phyloP scores from a whole-genome alignment of 2,329 filamentous ascomycete species.

The Colletotrichum limetticola region DNA sequence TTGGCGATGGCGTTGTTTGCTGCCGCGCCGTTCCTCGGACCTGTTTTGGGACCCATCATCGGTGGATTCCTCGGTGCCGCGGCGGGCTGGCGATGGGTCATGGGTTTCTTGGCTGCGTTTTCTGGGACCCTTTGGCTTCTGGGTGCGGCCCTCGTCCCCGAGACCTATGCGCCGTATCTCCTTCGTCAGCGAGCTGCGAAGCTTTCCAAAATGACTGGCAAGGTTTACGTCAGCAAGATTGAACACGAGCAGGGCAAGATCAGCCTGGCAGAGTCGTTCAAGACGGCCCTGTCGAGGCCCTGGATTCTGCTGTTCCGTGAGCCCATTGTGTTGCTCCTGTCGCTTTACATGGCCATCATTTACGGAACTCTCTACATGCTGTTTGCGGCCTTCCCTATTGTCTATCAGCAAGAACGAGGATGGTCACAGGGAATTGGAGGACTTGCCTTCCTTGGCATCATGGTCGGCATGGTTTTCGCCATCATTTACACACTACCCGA shows the following conservation, averaged over 20 bases:
- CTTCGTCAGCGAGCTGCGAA: slow-evolving; percentile 37
- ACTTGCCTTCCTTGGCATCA: slow-evolving; percentile 74
- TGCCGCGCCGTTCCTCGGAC: slow-evolving; percentile 73
- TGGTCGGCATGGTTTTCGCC: slow-evolving; percentile 72
- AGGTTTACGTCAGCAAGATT: slow-evolving; percentile 48
- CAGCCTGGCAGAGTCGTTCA: slow-evolving; percentile 56
- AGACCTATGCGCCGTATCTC: slow-evolving; percentile 43
- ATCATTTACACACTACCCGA: slow-evolving; percentile 57
- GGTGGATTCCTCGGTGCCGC: slow-evolving; percentile 74
- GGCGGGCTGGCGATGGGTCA: slow-evolving; percentile 76
- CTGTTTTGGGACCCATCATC: slow-evolving; percentile 70
- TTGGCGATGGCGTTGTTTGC: slow-evolving; percentile 72
- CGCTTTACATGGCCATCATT: slow-evolving; percentile 73
- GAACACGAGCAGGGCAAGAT: slow-evolving; percentile 54
- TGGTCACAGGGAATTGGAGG: slow-evolving; percentile 70
- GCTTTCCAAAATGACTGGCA: slow-evolving; percentile 37
- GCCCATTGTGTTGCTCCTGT: slow-evolving; percentile 74
- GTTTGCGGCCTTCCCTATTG: slow-evolving; percentile 71
- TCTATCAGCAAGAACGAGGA: slow-evolving; percentile 69
- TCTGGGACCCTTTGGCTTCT: slow-evolving; percentile 42
- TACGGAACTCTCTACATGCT: slow-evolving; percentile 69
- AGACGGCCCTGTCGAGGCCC: slow-evolving; percentile 58
- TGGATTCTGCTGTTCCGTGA: slow-evolving; percentile 77
- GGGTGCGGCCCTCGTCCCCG: slow-evolving; percentile 58
- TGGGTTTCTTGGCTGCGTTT: slow-evolving; percentile 72